These are phyloP conservation scores for Avena sativa DNA, from an alignment of 176 grass and related monocot species.

Conservation along the genomic window DNA sequence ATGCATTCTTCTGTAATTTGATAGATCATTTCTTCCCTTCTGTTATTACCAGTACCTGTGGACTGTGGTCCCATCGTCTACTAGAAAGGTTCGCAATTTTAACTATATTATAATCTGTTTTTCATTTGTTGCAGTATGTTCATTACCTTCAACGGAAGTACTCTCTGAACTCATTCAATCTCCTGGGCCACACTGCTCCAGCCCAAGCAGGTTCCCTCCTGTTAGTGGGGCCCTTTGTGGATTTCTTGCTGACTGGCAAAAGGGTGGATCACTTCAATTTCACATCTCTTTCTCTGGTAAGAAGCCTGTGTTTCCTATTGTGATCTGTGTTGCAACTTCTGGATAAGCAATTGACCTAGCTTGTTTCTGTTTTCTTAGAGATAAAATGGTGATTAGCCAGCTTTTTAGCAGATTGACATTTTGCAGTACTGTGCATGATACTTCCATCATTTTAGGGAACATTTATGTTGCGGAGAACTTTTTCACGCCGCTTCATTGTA, in stretches of 20 bases:
- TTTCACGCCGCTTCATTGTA: not conserved
- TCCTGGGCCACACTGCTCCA: conserved; percentile 83
- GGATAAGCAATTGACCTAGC: not conserved
- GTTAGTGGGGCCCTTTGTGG: conserved; percentile 74
- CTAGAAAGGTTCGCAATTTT: conserved; percentile 1
- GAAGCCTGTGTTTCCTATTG: not conserved
- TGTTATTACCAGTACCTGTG: not conserved
- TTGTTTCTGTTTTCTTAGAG: conserved; percentile 36
- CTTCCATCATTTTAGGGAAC: conserved; percentile 2
- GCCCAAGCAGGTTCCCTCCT: conserved; percentile 77
- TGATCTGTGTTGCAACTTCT: conserved; percentile 23
- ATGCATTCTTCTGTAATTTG: conserved; percentile 13
- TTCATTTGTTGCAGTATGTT: conserved; percentile 59
- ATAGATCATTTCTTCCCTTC: not conserved
- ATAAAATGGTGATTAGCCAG: not conserved
- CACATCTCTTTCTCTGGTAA: conserved; percentile 70
- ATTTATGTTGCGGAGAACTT: not conserved
- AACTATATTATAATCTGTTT: conserved; percentile 34
- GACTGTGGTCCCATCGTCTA: not conserved
- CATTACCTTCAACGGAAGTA: conserved; percentile 85
- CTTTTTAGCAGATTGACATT: not conserved
- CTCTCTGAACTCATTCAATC: conserved; percentile 83
- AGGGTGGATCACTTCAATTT: conserved; percentile 78
- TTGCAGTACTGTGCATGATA: not conserved
- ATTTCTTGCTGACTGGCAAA: conserved; percentile 78